phyloP scores from a whole-genome alignment of 257 asterid genomes.

The Solanum tacnaense region DNA sequence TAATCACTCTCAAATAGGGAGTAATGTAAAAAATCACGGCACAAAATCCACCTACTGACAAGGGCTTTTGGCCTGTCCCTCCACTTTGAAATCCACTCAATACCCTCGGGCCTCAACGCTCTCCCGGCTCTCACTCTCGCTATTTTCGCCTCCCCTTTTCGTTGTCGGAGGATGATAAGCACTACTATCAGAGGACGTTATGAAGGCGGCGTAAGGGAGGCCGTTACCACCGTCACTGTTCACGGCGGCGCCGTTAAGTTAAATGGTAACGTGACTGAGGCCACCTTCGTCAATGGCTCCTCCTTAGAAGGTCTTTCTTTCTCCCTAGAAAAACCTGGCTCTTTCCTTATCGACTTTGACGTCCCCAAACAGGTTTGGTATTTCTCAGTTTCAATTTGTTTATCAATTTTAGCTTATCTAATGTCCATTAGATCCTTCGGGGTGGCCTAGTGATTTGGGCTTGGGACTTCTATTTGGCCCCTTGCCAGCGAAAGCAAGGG shows the following conservation, averaged over 20 bases:
- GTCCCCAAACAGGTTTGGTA: slow-evolving; percentile 9
- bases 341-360: slow-evolving; percentile 20
- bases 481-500: too few species aligned
- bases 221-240: slow-evolving; percentile 16
- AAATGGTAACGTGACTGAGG: slow-evolving; percentile 10
- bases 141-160: neutral
- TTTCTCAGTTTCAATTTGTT: neutral
- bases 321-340: slow-evolving; percentile 17
- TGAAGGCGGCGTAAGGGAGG: slow-evolving; percentile 10
- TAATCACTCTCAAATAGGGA: too few species aligned
- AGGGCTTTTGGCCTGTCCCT: neutral
- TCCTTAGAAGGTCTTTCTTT: slow-evolving; percentile 9
- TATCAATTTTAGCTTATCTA: neutral
- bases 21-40: too few species aligned
- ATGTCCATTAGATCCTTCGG: neutral
- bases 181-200: slow-evolving; percentile 12
- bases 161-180: slow-evolving; percentile 6
- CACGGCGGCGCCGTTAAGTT: slow-evolving; percentile 19
- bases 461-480: too few species aligned
- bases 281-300: slow-evolving; percentile 8
- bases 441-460: too few species aligned
- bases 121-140: neutral
- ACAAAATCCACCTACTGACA: neutral
- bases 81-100: neutral
- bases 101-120: neutral